Conservation (phyloP, 305 asterid species). For the Andrographis paniculata region DNA sequence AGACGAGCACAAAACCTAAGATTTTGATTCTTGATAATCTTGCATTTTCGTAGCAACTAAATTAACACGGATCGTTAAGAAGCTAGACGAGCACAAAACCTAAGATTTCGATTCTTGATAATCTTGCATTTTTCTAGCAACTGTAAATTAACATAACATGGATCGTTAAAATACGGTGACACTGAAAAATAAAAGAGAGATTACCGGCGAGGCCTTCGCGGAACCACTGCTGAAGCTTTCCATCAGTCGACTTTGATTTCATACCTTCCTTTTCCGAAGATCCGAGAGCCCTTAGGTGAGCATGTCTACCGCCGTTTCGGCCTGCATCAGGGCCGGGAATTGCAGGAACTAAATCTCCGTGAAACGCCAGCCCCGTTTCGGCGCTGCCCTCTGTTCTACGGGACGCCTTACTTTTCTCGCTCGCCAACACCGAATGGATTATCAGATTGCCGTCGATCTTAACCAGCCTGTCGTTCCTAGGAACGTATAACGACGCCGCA, state of each 20-base stretch:
- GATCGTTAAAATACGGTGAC: neutral
- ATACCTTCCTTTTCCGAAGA: slow-evolving; percentile 37
- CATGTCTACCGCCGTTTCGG: slow-evolving; percentile 42
- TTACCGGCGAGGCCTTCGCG: slow-evolving; percentile 97
- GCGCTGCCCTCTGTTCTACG: slow-evolving; percentile 23
- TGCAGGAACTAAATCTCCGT: slow-evolving; percentile 48
- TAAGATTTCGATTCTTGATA: no score
- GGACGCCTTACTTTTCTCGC: slow-evolving; percentile 89
- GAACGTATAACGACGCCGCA: slow-evolving; percentile 82
- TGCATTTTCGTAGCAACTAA: no score
- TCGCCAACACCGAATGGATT: slow-evolving; percentile 82
- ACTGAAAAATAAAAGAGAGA: neutral
- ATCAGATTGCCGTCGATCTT: slow-evolving; percentile 92
- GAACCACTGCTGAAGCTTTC: slow-evolving; percentile 88
- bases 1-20: no score
- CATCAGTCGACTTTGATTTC: slow-evolving; percentile 60
- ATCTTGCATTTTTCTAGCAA: no score
- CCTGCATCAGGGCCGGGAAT: slow-evolving; percentile 41
- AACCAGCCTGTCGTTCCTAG: slow-evolving; percentile 87
- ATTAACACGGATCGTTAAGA: no score
- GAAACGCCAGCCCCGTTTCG: slow-evolving; percentile 70
- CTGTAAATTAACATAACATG: neutral
- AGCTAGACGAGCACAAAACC: no score
- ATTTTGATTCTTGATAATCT: no score
- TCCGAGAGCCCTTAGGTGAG: slow-evolving; percentile 66